These are phyloP conservation scores for Syzygium aqueum DNA, from an alignment of 345 rosid genomes.

Conservation along the genomic window DNA sequence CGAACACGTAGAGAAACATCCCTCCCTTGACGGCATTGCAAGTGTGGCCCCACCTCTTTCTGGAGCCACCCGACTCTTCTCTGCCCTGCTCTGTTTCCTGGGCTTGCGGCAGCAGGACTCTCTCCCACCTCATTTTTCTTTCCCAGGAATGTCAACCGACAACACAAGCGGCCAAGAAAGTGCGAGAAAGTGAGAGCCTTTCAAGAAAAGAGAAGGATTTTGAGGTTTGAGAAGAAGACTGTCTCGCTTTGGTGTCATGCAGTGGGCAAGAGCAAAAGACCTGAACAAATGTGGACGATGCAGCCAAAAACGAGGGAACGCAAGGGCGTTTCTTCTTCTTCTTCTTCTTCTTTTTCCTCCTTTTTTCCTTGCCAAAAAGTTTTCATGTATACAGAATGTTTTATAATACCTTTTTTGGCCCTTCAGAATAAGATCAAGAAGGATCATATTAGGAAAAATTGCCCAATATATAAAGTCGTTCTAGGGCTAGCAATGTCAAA, in stretches of 20 bases:
- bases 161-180: not conserved
- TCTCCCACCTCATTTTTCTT: constrained; percentile 69
- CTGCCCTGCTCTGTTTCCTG: constrained; percentile 21
- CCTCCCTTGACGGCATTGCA: constrained; percentile 87
- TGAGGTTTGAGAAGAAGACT: not conserved
- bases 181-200: not conserved
- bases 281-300: not conserved
- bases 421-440: too few species aligned
- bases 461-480: too few species aligned
- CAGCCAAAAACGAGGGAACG: too few species aligned
- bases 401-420: not conserved
- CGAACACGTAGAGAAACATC: constrained; percentile 76
- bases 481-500: too few species aligned
- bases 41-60: constrained; percentile 95
- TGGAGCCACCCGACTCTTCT: constrained; percentile 40
- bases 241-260: constrained; percentile 1
- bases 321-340: not conserved
- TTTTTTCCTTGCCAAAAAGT: not conserved
- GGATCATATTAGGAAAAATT: too few species aligned
- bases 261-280: not conserved
- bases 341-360: not conserved
- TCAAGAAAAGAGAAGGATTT: not conserved
- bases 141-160: not conserved
- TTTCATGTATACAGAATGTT: not conserved
- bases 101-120: constrained; percentile 14